These are phyloP conservation scores for Monotropa hypopitys DNA, from an alignment of 179 eudicot species.

Conservation along the genomic window DNA sequence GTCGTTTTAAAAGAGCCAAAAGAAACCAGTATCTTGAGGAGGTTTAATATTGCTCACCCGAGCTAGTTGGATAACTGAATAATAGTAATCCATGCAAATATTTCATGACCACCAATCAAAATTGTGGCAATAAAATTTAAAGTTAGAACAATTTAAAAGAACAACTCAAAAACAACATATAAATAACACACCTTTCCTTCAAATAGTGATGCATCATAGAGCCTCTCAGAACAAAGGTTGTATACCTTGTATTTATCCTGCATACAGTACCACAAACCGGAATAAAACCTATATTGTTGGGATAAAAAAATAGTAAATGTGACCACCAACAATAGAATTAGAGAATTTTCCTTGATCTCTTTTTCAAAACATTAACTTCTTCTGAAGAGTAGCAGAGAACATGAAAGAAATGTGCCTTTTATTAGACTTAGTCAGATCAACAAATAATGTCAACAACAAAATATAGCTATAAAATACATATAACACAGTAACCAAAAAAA, in stretches of 20 bases:
- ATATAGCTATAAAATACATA: background rate
- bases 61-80: background rate
- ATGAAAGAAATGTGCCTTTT: background rate
- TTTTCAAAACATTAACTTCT: background rate
- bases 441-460: background rate
- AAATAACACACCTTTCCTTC: slow-evolving; percentile 77
- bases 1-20: background rate
- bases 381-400: background rate
- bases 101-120: background rate
- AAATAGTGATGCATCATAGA: slow-evolving; percentile 86
- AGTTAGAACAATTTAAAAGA: slow-evolving; percentile 2
- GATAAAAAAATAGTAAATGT: background rate
- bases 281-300: background rate
- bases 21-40: background rate
- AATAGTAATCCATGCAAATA: background rate
- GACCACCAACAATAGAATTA: background rate
- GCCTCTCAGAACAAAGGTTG: slow-evolving; percentile 95
- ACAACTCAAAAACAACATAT: background rate
- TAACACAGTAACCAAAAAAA: no score
- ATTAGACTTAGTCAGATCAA: background rate
- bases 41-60: no score
- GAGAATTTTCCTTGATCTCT: background rate
- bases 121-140: background rate
- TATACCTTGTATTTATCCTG: slow-evolving; percentile 93
- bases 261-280: slow-evolving; percentile 11